Percentiles rank a stretch among this genome's conserved stretches.
Evolutionary conservation across 2,329 filamentous ascomycete genomes (phyloP).

Genomic region (Stagonosporopsis cucurbitacearum): DNA sequence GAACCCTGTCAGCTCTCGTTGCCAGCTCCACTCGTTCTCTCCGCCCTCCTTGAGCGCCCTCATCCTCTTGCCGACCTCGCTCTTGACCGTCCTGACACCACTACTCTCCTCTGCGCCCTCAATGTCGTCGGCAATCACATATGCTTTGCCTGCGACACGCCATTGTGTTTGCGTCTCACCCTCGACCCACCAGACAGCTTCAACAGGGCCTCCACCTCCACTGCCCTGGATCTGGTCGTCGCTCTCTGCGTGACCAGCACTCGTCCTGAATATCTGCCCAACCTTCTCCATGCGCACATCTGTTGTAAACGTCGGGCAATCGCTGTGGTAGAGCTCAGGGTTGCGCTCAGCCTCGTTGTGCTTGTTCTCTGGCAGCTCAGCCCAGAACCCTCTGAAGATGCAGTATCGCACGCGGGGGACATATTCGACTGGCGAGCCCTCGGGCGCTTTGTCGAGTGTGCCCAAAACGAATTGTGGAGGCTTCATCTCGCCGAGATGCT

Average conservation of each 20-base stretch:
- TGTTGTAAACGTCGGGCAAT: constrained; percentile 83
- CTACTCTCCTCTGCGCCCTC: constrained; percentile 61
- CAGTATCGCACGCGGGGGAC: constrained; percentile 74
- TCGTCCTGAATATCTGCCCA: constrained; percentile 68
- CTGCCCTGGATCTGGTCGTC: constrained; percentile 55
- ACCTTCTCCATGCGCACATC: constrained; percentile 88
- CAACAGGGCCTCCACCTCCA: constrained; percentile 73
- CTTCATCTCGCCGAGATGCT: constrained; percentile 57
- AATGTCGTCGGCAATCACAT: constrained; percentile 74
- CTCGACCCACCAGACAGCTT: constrained; percentile 82
- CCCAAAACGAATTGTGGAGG: constrained; percentile 59
- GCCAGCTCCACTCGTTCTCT: constrained; percentile 73
- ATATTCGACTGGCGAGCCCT: constrained; percentile 50
- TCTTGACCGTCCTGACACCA: constrained; percentile 65
- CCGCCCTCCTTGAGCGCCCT: constrained; percentile 55
- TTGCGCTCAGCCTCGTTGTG: constrained; percentile 77
- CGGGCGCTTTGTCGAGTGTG: constrained; percentile 55
- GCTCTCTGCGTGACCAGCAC: constrained; percentile 54
- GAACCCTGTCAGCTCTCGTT: constrained; percentile 78
- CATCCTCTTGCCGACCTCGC: constrained; percentile 69
- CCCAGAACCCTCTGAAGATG: constrained; percentile 86
- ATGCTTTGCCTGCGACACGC: constrained; percentile 79
- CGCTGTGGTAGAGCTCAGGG: constrained; percentile 72
- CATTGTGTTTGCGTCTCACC: constrained; percentile 77
- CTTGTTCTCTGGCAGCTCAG: constrained; percentile 71